A percentile compares a stretch with the other conserved stretches of the same genome.
These are phyloP conservation scores for Candida gorgasii DNA, from an alignment of 805 yeast species.

Conservation along the genomic window DNA sequence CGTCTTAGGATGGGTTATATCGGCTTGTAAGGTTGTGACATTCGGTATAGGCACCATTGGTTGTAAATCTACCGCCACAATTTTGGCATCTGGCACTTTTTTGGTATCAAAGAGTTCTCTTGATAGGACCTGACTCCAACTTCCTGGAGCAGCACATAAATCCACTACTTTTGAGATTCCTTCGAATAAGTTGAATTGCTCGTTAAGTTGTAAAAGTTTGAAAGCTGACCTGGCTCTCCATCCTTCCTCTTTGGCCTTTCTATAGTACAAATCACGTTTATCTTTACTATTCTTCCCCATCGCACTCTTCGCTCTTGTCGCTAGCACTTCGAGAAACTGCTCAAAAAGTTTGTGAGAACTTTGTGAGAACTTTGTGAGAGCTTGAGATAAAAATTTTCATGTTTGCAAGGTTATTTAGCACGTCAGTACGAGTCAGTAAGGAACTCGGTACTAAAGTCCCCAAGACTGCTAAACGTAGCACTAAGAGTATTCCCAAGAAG, in stretches of 20 bases:
- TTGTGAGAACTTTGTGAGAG: no score
- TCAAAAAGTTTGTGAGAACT: not conserved
- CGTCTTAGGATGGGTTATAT: slow-evolving; percentile 94
- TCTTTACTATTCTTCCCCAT: slow-evolving; percentile 97
- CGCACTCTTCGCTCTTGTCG: slow-evolving; percentile 3
- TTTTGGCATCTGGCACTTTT: slow-evolving; percentile 53
- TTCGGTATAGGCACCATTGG: slow-evolving; percentile 97
- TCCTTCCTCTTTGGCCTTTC: slow-evolving; percentile 97
- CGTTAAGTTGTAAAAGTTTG: slow-evolving; percentile 86
- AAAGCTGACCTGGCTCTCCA: slow-evolving; percentile 98
- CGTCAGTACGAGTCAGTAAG: no score
- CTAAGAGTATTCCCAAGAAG: not conserved
- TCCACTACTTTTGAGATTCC: slow-evolving; percentile 86
- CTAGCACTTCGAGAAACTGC: not conserved
- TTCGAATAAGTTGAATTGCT: slow-evolving; percentile 79
- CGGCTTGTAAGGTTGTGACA: slow-evolving; percentile 90
- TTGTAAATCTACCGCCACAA: slow-evolving; percentile 93
- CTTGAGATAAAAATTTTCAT: slow-evolving; percentile 5
- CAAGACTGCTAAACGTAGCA: not conserved
- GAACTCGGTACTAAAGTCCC: not conserved
- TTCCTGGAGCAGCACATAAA: slow-evolving; percentile 94
- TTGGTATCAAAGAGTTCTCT: slow-evolving; percentile 56
- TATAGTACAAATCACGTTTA: slow-evolving; percentile 85
- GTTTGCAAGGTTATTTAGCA: slow-evolving; percentile 5
- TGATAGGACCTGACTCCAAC: slow-evolving; percentile 96